These are phyloP conservation scores for Takashimella tepidaria DNA, from an alignment of 1,284 basidiomycete species.

Conservation along the genomic window DNA sequence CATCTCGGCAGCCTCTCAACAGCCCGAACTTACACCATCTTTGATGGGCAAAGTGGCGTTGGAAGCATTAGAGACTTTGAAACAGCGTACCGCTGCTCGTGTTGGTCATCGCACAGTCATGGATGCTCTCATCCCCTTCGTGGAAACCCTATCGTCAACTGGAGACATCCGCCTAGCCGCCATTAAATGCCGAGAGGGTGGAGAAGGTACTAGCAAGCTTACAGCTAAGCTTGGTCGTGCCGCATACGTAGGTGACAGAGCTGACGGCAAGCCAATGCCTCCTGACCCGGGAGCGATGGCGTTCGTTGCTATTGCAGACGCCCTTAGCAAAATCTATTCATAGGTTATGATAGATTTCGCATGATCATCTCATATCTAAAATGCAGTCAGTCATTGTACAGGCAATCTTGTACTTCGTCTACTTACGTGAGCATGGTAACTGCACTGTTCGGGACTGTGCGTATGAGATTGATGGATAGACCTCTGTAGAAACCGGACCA, in stretches of 20 bases:
- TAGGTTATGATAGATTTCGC: conserved; percentile 39
- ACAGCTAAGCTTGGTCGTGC: conserved; percentile 50
- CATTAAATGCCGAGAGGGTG: conserved; percentile 40
- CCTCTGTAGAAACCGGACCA: conserved; percentile 85
- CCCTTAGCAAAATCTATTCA: conserved; percentile 20
- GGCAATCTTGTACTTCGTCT: not conserved
- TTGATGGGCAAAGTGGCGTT: conserved; percentile 16
- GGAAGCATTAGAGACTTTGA: conserved; percentile 38
- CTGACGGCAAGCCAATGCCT: conserved; percentile 35
- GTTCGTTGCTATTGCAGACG: conserved; percentile 39
- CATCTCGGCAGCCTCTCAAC: conserved; percentile 18
- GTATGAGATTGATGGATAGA: conserved; percentile 78
- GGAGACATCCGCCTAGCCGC: conserved; percentile 41
- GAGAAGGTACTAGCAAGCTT: conserved; percentile 44
- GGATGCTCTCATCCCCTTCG: conserved; percentile 51
- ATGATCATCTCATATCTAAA: conserved; percentile 50
- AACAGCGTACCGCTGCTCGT: conserved; percentile 49
- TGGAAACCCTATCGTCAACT: conserved; percentile 36
- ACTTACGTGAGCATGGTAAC: conserved; percentile 91
- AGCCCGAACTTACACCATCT: conserved; percentile 2
- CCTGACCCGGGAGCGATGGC: conserved; percentile 48
- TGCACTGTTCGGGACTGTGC: conserved; percentile 89
- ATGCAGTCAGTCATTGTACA: not conserved
- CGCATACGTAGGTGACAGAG: conserved; percentile 47
- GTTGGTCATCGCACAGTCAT: conserved; percentile 50